Evolutionary conservation across 78 protist genomes (phyloP).

Genomic region (Planoprotostelium fungivorum): DNA sequence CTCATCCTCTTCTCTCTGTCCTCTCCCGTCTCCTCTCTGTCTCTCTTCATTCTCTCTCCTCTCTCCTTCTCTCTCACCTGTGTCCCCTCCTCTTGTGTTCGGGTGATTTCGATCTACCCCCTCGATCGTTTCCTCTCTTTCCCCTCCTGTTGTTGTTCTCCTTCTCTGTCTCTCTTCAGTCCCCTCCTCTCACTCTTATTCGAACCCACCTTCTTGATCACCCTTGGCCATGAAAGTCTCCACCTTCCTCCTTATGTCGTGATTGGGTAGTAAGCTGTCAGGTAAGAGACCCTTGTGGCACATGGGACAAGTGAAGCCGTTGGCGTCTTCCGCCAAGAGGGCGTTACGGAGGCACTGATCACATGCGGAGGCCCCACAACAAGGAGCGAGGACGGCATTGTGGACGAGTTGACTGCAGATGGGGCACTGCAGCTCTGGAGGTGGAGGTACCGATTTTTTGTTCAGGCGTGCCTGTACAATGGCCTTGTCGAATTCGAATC

Average conservation of each 20-base stretch:
- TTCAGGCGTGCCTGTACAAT: background rate
- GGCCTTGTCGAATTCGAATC: background rate
- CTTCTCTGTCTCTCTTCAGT: background rate
- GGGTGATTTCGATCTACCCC: background rate
- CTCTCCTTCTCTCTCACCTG: background rate
- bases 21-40: background rate
- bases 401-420: background rate
- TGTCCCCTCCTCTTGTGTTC: background rate
- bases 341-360: background rate
- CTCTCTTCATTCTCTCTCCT: background rate
- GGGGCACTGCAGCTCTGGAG: background rate
- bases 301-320: background rate
- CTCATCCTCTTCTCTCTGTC: too few relatives aligned
- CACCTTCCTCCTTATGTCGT: background rate
- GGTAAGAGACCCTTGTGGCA: background rate
- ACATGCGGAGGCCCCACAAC: background rate
- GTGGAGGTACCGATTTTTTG: background rate
- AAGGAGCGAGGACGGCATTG: background rate
- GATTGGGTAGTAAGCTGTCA: background rate
- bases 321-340: background rate
- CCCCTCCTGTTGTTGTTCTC: background rate
- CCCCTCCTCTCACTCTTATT: background rate
- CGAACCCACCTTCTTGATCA: too few relatives aligned
- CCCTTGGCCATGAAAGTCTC: background rate
- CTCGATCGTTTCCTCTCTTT: too few relatives aligned